Conservation (phyloP, 768 basidiomycete genomes). For the Guyanaporus albipodus region DNA sequence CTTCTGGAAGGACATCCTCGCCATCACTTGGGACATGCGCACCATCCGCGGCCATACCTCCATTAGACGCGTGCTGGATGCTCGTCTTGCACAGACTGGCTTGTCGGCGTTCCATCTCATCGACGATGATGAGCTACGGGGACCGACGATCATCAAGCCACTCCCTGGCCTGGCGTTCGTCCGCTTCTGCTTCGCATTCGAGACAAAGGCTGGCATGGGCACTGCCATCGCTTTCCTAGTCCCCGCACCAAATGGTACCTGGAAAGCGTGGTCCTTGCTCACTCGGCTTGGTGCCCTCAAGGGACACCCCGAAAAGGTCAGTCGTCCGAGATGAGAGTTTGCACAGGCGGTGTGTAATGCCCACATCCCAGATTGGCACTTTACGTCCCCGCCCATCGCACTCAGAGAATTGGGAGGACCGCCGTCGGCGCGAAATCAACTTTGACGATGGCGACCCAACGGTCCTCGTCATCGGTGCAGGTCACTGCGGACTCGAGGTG, state of each 20-base stretch:
- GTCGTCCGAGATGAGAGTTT: neutral
- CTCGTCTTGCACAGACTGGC: slow-evolving; percentile 30
- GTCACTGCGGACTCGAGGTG: slow-evolving; percentile 60
- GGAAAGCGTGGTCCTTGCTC: slow-evolving; percentile 59
- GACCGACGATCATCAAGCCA: slow-evolving; percentile 35
- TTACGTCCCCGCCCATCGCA: slow-evolving; percentile 39
- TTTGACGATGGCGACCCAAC: slow-evolving; percentile 47
- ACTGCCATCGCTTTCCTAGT: slow-evolving; percentile 55
- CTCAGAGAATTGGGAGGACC: slow-evolving; percentile 49
- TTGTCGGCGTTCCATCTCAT: slow-evolving; percentile 17
- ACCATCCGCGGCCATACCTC: slow-evolving; percentile 38
- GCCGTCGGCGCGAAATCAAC: slow-evolving; percentile 37
- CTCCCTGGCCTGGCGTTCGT: slow-evolving; percentile 57
- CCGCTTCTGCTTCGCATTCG: slow-evolving; percentile 54
- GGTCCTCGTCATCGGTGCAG: slow-evolving; percentile 61
- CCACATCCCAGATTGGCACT: slow-evolving; percentile 27
- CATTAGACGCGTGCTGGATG: slow-evolving; percentile 36
- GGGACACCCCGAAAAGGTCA: slow-evolving; percentile 43
- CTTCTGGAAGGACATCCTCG: slow-evolving; percentile 50
- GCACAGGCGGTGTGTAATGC: neutral
- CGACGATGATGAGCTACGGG: slow-evolving; percentile 25
- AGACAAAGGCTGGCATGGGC: slow-evolving; percentile 42
- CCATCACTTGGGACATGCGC: slow-evolving; percentile 53
- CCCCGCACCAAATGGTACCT: slow-evolving; percentile 32
- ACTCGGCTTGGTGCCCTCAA: slow-evolving; percentile 58